Conservation (phyloP, 2,329 filamentous ascomycete species). For the Verticillium alfalfae region DNA sequence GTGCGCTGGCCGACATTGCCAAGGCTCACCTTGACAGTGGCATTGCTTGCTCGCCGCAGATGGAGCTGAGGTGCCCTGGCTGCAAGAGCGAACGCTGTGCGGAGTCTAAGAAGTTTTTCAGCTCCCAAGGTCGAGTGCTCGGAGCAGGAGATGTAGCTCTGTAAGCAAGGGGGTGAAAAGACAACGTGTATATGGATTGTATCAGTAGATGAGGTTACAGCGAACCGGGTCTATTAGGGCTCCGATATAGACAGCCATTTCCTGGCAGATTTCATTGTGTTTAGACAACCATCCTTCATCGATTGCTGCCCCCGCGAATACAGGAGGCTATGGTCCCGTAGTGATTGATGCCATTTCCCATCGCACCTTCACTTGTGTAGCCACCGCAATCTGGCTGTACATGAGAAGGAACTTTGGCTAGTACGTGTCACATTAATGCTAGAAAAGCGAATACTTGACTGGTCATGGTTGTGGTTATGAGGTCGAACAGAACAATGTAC, state of each 20-base stretch:
- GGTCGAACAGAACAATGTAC: too few relatives aligned
- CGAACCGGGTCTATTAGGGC: background rate
- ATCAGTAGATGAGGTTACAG: background rate
- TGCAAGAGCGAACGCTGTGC: constrained; percentile 86
- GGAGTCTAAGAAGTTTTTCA: constrained; percentile 68
- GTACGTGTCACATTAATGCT: too few relatives aligned
- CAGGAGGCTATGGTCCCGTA: too few relatives aligned
- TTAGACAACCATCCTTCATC: too few relatives aligned
- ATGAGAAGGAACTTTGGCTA: too few relatives aligned
- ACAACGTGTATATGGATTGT: background rate
- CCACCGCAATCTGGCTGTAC: too few relatives aligned
- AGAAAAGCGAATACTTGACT: too few relatives aligned
- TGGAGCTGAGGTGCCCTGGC: constrained; percentile 86
- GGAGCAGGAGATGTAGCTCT: background rate
- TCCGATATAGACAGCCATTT: background rate
- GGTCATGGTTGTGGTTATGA: too few relatives aligned
- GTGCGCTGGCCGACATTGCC: constrained; percentile 82
- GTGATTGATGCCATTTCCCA: too few relatives aligned
- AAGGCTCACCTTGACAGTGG: constrained; percentile 71
- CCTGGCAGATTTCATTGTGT: background rate
- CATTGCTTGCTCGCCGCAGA: constrained; percentile 67
- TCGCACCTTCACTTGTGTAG: too few relatives aligned
- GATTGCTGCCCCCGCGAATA: too few relatives aligned
- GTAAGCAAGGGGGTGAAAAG: background rate
- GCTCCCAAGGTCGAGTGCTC: constrained; percentile 12